Evolutionary conservation across 495 filamentous ascomycete species (phyloP).

Genomic region (Daldinia loculata): DNA sequence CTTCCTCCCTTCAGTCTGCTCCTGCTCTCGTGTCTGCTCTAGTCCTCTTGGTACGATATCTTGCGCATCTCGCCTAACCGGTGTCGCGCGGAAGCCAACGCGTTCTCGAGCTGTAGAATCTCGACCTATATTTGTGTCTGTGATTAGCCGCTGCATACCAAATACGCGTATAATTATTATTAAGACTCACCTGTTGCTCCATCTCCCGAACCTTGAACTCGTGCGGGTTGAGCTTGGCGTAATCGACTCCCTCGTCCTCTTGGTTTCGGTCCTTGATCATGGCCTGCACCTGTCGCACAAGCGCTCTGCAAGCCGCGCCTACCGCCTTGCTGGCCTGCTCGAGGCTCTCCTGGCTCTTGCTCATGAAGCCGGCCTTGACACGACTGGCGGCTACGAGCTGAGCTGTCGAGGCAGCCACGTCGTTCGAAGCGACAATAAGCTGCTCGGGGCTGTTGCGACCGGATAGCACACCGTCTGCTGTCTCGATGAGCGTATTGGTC

Average conservation of each 20-base stretch:
- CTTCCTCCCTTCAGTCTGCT: background rate
- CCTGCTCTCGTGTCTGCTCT: slow-evolving; percentile 3
- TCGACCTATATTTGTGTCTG: slow-evolving; percentile 67
- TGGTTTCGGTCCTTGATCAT: slow-evolving; percentile 88
- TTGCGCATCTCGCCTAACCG: slow-evolving; percentile 98
- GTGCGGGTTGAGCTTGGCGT: slow-evolving; percentile 82
- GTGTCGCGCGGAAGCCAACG: slow-evolving; percentile 78
- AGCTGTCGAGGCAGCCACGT: slow-evolving; percentile 93
- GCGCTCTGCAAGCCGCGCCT: slow-evolving; percentile 81
- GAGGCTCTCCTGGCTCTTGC: slow-evolving; percentile 89
- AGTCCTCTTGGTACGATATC: slow-evolving; percentile 93
- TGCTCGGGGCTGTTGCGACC: slow-evolving; percentile 93
- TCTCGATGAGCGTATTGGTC: slow-evolving; percentile 96
- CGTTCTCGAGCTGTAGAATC: slow-evolving; percentile 94
- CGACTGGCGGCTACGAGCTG: slow-evolving; percentile 95
- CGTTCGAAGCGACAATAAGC: slow-evolving; percentile 95
- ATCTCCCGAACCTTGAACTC: slow-evolving; percentile 99
- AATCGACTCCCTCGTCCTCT: slow-evolving; percentile 89
- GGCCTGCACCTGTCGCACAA: slow-evolving; percentile 91
- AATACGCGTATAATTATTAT: background rate
- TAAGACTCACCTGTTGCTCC: slow-evolving; percentile 91
- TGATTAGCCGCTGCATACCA: background rate
- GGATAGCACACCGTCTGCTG: slow-evolving; percentile 92
- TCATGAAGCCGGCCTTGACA: slow-evolving; percentile 98
- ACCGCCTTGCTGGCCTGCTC: slow-evolving; percentile 94